phyloP scores from a whole-genome alignment of 139 green algal species.

The Coelastrella sp. region DNA sequence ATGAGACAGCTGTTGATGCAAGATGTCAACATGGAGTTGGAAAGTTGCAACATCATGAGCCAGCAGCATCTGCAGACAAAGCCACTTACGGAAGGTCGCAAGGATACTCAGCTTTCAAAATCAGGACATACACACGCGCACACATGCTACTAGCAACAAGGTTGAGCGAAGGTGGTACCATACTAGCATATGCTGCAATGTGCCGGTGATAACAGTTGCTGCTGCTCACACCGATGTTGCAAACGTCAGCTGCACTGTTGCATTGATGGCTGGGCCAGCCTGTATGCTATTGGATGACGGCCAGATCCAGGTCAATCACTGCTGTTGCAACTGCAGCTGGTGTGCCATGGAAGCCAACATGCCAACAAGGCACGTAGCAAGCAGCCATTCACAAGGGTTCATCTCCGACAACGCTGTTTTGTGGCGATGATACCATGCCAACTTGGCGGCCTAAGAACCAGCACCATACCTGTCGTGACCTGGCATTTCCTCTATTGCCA shows the following conservation, averaged over 20 bases:
- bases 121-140: too few relatives aligned
- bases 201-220: too few relatives aligned
- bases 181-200: too few relatives aligned
- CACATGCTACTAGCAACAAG: too few relatives aligned
- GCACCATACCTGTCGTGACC: constrained; percentile 79
- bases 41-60: background rate
- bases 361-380: background rate
- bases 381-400: background rate
- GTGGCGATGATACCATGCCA: background rate
- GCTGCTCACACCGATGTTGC: too few relatives aligned
- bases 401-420: constrained; percentile 1
- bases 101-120: background rate
- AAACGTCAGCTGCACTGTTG: too few relatives aligned
- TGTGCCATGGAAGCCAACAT: too few relatives aligned
- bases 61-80: background rate
- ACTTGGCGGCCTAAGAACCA: background rate
- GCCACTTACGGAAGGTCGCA: background rate
- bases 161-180: too few relatives aligned
- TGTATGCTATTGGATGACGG: too few relatives aligned
- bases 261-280: too few relatives aligned
- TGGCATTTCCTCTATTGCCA: constrained; percentile 93
- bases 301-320: too few relatives aligned
- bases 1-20: background rate
- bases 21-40: background rate
- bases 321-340: too few relatives aligned